Evolutionary conservation across 768 basidiomycete genomes (phyloP), one percentile per base, ranked within the genome.

Genomic region (Tulasnella sp.): DNA sequence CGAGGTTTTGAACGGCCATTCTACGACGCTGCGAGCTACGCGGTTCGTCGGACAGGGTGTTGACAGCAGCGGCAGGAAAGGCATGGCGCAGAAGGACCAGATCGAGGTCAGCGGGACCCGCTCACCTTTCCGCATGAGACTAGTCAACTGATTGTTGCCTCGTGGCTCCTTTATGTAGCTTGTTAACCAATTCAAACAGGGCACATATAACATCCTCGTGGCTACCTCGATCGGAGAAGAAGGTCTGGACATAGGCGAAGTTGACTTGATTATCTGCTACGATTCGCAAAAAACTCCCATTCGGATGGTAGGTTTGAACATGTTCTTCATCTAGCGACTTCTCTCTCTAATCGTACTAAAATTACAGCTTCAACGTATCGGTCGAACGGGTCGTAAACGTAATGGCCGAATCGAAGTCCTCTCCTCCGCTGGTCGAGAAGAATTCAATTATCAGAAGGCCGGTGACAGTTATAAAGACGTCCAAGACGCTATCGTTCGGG

Each of bases 221-320:
- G 93, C 96, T 0, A 99, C 98, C 5, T 97, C 93, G 4, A 95
- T 99, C 76, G 98, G 98, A 29, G 98, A 99, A 85, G 98, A 99
- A 84, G 98, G 98, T 78, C 87, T 99, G 23, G 98, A 99, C 83
- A 99, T 99, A 77, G 98, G 98, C 42, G 96, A 98, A 83, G 92
- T 99, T 20, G 98, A 99, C 83, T 87, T 96, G 82, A 97, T 98
- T 77, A 86, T 98, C 71, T 98, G 96, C 82, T 99, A 99, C 83
- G 98, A 99, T 81, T 91, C 96, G 35, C 94, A 96, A 82, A 98
- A 97, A 86, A 94, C 94, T 0, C 93, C 96, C 0, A 96, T 98
- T 80, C 94, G 96, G 78, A 95, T 98, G 93, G 97, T 97, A 83
- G 74, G 90, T 80, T 32, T 46, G 40, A 20, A 3, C 7, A 69